A percentile compares a stretch with the other conserved stretches of the same genome.
Conservation (phyloP, 164 flowering plant species). For the Pachysandra terminalis region DNA sequence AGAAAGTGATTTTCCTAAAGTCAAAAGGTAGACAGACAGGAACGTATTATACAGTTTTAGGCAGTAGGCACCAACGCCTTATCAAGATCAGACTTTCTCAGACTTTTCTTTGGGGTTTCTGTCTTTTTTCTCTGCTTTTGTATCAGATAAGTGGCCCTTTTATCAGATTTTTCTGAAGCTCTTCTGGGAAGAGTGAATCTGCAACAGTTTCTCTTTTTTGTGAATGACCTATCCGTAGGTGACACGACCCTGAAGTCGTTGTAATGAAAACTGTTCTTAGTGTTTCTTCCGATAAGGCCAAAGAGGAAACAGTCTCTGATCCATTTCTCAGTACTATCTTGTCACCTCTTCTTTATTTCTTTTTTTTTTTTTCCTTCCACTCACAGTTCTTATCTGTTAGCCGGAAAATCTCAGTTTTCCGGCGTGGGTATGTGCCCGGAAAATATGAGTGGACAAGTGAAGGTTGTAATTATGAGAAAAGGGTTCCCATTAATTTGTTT, state of each 20-base stretch:
- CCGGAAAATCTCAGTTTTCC: constrained; percentile 2
- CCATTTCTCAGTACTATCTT: background rate
- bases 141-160: background rate
- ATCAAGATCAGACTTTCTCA: too few relatives aligned
- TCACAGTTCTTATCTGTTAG: constrained; percentile 11
- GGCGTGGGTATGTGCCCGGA: background rate
- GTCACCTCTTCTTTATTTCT: constrained; percentile 23
- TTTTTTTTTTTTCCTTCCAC: constrained; percentile 3
- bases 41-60: background rate
- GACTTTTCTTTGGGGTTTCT: too few relatives aligned
- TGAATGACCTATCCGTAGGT: background rate
- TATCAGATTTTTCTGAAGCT: background rate
- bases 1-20: too few relatives aligned
- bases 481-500: background rate
- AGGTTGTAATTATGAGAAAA: too few relatives aligned
- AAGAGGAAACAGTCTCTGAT: constrained; percentile 27
- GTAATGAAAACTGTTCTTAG: constrained; percentile 17
- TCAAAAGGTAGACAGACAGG: too few relatives aligned
- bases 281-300: constrained; percentile 22
- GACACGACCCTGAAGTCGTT: constrained; percentile 21
- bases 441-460: background rate
- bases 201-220: constrained; percentile 17
- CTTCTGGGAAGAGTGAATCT: constrained; percentile 7
- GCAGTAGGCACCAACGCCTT: too few relatives aligned
- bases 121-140: too few relatives aligned